Evolutionary conservation across 768 basidiomycete species (phyloP).

Genomic region (Suillus ampliporus): DNA sequence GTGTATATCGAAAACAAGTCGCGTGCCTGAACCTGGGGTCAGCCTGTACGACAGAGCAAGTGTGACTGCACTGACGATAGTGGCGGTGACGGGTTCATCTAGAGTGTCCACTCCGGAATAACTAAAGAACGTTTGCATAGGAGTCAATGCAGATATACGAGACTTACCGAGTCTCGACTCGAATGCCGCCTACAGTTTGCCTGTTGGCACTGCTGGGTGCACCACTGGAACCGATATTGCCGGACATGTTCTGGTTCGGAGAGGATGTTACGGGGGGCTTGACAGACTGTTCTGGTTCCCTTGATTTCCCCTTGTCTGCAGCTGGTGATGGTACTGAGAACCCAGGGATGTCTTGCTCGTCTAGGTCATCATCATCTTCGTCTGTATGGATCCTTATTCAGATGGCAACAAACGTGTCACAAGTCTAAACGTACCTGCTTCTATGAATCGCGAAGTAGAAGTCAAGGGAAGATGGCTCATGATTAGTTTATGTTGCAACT

Average conservation of each 20-base stretch:
- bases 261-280: constrained; percentile 43
- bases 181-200: constrained; percentile 82
- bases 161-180: constrained; percentile 84
- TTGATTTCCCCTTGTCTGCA: constrained; percentile 73
- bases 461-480: constrained; percentile 45
- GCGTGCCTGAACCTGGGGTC: constrained; percentile 61
- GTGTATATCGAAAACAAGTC: constrained; percentile 90
- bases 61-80: constrained; percentile 68
- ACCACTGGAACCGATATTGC: constrained; percentile 69
- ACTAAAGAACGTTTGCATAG: constrained; percentile 32
- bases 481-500: background rate
- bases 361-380: constrained; percentile 76
- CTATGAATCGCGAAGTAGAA: constrained; percentile 77
- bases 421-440: constrained; percentile 59
- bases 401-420: constrained; percentile 10
- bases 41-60: constrained; percentile 15
- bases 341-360: constrained; percentile 82
- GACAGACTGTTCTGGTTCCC: constrained; percentile 59
- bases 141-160: background rate
- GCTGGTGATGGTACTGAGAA: constrained; percentile 70
- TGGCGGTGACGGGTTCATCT: constrained; percentile 88
- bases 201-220: constrained; percentile 51
- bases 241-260: constrained; percentile 55
- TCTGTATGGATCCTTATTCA: constrained; percentile 41
- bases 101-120: constrained; percentile 88